These are phyloP conservation scores for Trametes gibbosa DNA, from an alignment of 768 basidiomycete species.

Conservation along the genomic window DNA sequence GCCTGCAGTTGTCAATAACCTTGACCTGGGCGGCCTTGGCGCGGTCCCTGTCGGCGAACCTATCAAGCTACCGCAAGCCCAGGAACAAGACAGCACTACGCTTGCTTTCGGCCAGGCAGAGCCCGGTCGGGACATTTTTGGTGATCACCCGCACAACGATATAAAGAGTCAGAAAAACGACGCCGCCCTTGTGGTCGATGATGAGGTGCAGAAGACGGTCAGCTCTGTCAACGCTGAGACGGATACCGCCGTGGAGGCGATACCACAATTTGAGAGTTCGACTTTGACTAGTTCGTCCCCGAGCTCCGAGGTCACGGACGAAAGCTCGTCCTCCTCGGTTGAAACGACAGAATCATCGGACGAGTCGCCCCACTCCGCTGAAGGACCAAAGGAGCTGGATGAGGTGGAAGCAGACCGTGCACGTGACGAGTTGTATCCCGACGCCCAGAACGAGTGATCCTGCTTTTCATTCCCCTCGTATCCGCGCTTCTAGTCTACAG, in stretches of 20 bases:
- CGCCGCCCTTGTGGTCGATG: background rate
- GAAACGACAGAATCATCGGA: background rate
- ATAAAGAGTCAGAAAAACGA: conserved; percentile 41
- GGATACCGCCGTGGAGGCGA: background rate
- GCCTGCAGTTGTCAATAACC: conserved; percentile 50
- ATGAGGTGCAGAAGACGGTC: conserved; percentile 1
- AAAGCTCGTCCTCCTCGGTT: background rate
- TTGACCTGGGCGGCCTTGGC: conserved; percentile 31
- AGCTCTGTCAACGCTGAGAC: background rate
- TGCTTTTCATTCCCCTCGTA: background rate
- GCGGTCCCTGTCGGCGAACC: conserved; percentile 11
- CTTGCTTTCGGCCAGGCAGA: conserved; percentile 54
- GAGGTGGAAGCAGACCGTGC: conserved; percentile 36
- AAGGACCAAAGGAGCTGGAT: conserved; percentile 31
- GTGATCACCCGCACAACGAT: conserved; percentile 43
- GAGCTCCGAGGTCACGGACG: background rate
- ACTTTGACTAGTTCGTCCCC: too few species aligned
- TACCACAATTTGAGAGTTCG: background rate
- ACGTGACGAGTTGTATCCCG: conserved; percentile 37
- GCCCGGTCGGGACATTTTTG: conserved; percentile 77
- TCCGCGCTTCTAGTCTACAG: background rate
- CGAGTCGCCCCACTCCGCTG: conserved; percentile 4
- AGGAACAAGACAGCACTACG: conserved; percentile 33
- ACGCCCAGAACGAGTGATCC: conserved; percentile 11
- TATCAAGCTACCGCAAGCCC: background rate